A percentile compares a stretch with the other conserved stretches of the same genome.
phyloP scores from a whole-genome alignment of 495 filamentous ascomycete species.

The Xylaria intraflava region DNA sequence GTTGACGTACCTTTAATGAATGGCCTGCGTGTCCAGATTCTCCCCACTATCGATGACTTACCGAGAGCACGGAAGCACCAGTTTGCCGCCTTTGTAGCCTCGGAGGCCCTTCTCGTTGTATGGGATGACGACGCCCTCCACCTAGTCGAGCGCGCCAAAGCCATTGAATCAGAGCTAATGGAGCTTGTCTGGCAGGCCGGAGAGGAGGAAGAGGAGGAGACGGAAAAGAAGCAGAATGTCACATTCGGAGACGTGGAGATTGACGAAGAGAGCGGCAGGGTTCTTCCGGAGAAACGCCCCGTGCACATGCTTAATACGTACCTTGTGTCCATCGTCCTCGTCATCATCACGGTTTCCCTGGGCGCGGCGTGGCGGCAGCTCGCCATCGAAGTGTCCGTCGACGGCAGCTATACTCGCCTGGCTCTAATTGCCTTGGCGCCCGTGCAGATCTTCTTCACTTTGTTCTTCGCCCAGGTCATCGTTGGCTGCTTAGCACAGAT shows the following conservation, averaged over 20 bases:
- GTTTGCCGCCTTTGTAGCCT: constrained; percentile 69
- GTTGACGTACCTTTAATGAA: constrained; percentile 69
- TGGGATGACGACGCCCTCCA: constrained; percentile 73
- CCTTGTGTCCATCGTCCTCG: constrained; percentile 56
- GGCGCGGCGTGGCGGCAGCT: constrained; percentile 62
- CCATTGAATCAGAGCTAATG: constrained; percentile 68
- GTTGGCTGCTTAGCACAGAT: constrained; percentile 67
- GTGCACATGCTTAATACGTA: constrained; percentile 62
- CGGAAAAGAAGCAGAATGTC: constrained; percentile 40
- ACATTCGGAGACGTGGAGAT: constrained; percentile 46
- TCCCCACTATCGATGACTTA: constrained; percentile 63
- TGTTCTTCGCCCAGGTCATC: constrained; percentile 71
- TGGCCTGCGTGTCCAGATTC: constrained; percentile 65
- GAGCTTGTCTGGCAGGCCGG: constrained; percentile 62
- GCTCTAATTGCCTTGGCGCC: constrained; percentile 57
- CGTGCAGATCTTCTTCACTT: constrained; percentile 71
- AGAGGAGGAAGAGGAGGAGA: constrained; percentile 40
- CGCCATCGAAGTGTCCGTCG: constrained; percentile 60
- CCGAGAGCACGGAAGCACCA: constrained; percentile 63
- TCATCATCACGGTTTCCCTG: constrained; percentile 54
- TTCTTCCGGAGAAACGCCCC: constrained; percentile 55
- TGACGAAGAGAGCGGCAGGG: constrained; percentile 64
- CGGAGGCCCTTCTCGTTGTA: constrained; percentile 59
- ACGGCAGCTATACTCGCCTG: constrained; percentile 53
- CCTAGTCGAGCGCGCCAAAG: constrained; percentile 56